Conservation (phyloP, 2,329 filamentous ascomycete species). For the Nemania serpens region DNA sequence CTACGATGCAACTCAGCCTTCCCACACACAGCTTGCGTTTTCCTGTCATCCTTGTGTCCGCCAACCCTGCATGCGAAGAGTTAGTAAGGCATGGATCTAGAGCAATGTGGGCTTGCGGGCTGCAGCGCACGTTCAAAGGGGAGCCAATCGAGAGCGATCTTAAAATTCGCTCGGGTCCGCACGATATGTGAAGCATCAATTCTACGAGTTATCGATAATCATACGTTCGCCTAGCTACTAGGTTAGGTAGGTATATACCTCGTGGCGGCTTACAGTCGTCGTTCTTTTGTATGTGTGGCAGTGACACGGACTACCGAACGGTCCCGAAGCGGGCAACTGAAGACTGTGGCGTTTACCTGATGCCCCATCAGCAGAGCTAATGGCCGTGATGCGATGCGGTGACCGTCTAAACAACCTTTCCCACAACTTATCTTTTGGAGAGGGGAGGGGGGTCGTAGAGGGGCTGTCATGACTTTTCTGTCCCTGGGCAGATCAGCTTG, state of each 20-base stretch:
- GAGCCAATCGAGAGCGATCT: background rate
- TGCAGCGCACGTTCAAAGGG: conserved; percentile 4
- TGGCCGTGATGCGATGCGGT: background rate
- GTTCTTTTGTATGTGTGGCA: background rate
- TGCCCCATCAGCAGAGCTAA: background rate
- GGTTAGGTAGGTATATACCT: background rate
- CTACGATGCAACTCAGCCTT: conserved; percentile 15
- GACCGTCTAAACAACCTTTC: conserved; percentile 6
- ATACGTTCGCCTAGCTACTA: background rate
- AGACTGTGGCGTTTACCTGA: conserved; percentile 12
- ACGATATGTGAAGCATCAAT: conserved; percentile 5
- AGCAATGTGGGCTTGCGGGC: background rate
- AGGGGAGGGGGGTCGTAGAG: conserved; percentile 3
- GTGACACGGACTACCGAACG: background rate
- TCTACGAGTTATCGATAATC: background rate
- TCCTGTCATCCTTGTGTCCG: conserved; percentile 12
- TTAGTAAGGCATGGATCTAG: conserved; percentile 5
- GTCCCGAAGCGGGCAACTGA: background rate
- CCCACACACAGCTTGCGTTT: background rate
- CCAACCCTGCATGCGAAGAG: conserved; percentile 2
- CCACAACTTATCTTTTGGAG: background rate
- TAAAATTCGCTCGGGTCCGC: conserved; percentile 14
- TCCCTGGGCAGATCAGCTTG: conserved; percentile 13
- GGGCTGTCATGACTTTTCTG: conserved; percentile 1
- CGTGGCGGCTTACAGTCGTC: background rate